phyloP scores from a whole-genome alignment of 768 basidiomycete species.

The Tylopilus plumbeoviolaceoides region DNA sequence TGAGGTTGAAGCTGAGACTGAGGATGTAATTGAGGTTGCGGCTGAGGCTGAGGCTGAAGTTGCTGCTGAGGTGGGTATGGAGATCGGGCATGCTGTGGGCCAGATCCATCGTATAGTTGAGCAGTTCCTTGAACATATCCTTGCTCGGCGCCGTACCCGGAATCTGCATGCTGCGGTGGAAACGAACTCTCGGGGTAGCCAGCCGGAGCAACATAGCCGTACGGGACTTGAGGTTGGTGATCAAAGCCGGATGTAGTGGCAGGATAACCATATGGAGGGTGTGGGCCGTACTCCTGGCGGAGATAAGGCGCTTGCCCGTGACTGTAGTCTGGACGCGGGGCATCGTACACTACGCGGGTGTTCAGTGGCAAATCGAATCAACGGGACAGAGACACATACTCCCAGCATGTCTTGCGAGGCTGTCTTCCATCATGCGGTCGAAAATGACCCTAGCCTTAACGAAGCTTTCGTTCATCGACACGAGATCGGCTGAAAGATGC shows the following conservation, averaged over 20 bases:
- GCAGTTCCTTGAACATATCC: constrained; percentile 15
- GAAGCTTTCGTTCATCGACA: constrained; percentile 93
- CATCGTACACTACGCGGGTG: constrained; percentile 48
- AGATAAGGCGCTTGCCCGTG: constrained; percentile 23
- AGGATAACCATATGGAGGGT: constrained; percentile 46
- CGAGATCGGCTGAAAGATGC: constrained; percentile 68
- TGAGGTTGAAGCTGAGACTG: constrained; percentile 14
- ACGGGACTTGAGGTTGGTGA: constrained; percentile 33
- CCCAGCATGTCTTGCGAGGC: constrained; percentile 67
- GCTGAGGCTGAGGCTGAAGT: constrained; percentile 28
- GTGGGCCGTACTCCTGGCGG: constrained; percentile 34
- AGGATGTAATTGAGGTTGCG: background rate
- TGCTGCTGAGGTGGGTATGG: constrained; percentile 29
- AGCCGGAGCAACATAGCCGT: constrained; percentile 21
- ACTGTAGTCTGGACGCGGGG: constrained; percentile 30
- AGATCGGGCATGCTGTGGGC: constrained; percentile 28
- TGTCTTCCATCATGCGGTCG: constrained; percentile 92
- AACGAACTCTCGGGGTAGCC: constrained; percentile 25
- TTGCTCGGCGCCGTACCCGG: constrained; percentile 21
- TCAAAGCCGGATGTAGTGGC: constrained; percentile 35
- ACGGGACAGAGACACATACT: constrained; percentile 34
- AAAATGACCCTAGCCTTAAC: constrained; percentile 85
- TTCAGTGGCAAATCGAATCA: constrained; percentile 6
- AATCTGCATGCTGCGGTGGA: constrained; percentile 26
- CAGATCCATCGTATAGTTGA: constrained; percentile 21